Conservation (phyloP, 2,329 filamentous ascomycete species). For the Apiospora kogelbergensis region DNA sequence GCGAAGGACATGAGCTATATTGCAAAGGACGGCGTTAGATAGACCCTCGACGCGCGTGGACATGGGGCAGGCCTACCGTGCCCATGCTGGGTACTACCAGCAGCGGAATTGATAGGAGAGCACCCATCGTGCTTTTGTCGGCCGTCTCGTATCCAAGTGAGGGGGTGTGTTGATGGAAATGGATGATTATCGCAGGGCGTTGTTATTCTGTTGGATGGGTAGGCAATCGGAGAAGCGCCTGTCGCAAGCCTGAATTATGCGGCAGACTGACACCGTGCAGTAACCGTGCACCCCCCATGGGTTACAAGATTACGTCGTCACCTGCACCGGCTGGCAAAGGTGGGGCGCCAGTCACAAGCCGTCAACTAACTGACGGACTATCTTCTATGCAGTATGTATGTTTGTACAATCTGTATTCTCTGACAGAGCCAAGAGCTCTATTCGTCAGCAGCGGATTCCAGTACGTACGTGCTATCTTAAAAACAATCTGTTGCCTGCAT, state of each 20-base stretch:
- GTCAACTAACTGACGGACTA: no score
- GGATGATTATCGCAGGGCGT: background rate
- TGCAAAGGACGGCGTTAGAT: background rate
- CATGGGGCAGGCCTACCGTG: conserved; percentile 62
- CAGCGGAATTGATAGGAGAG: conserved; percentile 84
- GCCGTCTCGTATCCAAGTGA: background rate
- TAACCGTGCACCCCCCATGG: background rate
- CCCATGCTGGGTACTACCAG: conserved; percentile 83
- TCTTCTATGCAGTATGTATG: no score
- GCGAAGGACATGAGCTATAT: conserved; percentile 70
- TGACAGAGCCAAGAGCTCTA: no score
- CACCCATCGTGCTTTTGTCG: conserved; percentile 68
- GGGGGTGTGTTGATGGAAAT: background rate
- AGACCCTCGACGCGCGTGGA: background rate
- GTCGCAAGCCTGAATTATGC: background rate
- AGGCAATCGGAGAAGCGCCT: background rate
- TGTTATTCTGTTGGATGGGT: background rate
- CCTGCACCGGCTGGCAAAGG: background rate
- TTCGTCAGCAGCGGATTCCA: background rate
- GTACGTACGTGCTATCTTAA: background rate
- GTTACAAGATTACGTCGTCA: background rate
- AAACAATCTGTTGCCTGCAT: background rate
- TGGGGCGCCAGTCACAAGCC: background rate
- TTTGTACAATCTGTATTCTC: no score
- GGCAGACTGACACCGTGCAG: background rate